Conservation (phyloP, 1,284 basidiomycete genomes). For the Tilletia setariae region DNA sequence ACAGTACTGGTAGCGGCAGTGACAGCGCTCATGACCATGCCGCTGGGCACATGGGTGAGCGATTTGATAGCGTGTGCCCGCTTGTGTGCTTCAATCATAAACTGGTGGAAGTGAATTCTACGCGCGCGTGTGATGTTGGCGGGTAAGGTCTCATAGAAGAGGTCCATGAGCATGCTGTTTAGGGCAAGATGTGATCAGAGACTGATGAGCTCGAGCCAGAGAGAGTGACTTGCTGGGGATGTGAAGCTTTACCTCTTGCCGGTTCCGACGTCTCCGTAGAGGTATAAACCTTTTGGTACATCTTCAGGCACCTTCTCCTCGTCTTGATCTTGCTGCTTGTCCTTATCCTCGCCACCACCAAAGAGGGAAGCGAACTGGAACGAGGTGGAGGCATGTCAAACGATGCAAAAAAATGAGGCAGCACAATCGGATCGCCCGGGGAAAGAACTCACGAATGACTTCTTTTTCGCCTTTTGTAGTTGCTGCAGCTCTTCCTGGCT, state of each 20-base stretch:
- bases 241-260: slow-evolving; percentile 59
- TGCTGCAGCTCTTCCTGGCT: not conserved
- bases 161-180: slow-evolving; percentile 96
- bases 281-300: slow-evolving; percentile 82
- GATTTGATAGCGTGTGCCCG: slow-evolving; percentile 68
- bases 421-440: no score
- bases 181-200: not conserved
- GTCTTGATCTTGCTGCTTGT: slow-evolving; percentile 19
- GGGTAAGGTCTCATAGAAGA: slow-evolving; percentile 85
- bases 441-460: not conserved
- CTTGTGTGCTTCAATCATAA: slow-evolving; percentile 98
- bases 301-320: slow-evolving; percentile 55
- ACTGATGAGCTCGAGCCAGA: not conserved
- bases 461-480: slow-evolving; percentile 6
- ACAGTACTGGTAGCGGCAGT: slow-evolving; percentile 6
- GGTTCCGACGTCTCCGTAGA: slow-evolving; percentile 96
- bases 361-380: slow-evolving; percentile 23
- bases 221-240: not conserved
- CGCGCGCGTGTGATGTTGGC: slow-evolving; percentile 69
- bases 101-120: slow-evolving; percentile 80
- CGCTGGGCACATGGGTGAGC: slow-evolving; percentile 45
- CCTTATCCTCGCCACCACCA: slow-evolving; percentile 27
- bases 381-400: not conserved
- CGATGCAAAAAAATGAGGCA: not conserved
- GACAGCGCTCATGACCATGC: slow-evolving; percentile 44